A percentile compares a stretch with the other conserved stretches of the same genome.
Conservation (phyloP, 73 alveolate genomes). For the Paramecium sexaurelia region DNA sequence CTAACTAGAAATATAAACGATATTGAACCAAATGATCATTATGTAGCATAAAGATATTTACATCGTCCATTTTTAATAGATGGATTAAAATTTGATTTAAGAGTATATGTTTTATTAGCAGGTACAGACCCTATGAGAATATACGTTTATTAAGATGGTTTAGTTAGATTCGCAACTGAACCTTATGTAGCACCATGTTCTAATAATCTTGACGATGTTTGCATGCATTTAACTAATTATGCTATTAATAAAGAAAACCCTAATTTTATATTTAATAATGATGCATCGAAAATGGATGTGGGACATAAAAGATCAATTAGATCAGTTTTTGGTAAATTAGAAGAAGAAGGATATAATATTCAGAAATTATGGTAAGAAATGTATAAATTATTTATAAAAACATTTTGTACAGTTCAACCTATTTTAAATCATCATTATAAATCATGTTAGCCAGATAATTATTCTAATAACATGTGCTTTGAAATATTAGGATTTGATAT, state of each 20-base stretch:
- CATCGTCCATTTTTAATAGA: constrained; percentile 90
- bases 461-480: constrained; percentile 69
- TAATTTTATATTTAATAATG: constrained; percentile 70
- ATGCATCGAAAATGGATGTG: constrained; percentile 71
- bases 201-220: constrained; percentile 73
- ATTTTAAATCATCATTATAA: constrained; percentile 70
- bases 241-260: constrained; percentile 83
- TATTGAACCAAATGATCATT: constrained; percentile 85
- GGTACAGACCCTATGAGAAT: constrained; percentile 89
- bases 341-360: constrained; percentile 71
- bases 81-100: constrained; percentile 93
- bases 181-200: constrained; percentile 69
- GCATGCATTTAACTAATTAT: constrained; percentile 90
- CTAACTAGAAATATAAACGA: constrained; percentile 84
- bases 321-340: constrained; percentile 57
- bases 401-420: constrained; percentile 75
- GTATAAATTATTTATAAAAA: constrained; percentile 65
- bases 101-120: constrained; percentile 91
- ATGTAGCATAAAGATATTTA: constrained; percentile 90
- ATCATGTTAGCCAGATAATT: constrained; percentile 76
- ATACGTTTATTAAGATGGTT: constrained; percentile 89
- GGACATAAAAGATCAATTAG: constrained; percentile 81
- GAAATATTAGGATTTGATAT: constrained; percentile 72
- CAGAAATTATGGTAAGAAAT: constrained; percentile 72
- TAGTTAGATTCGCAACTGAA: constrained; percentile 92